phyloP scores from a whole-genome alignment of 805 yeast species.

The Brettanomyces sp. region DNA sequence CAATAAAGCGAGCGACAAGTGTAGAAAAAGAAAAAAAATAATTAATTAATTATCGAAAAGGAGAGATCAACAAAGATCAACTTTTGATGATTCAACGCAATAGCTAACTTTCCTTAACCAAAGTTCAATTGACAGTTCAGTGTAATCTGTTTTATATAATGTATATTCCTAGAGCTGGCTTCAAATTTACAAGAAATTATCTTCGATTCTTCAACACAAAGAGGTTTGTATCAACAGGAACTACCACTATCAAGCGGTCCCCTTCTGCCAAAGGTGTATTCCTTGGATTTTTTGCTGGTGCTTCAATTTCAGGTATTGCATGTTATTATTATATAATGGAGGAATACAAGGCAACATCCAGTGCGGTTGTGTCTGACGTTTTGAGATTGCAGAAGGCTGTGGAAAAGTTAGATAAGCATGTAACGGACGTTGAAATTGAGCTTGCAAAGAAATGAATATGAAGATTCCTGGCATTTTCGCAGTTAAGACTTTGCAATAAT shows the following conservation, averaged over 20 bases:
- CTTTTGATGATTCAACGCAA: too few species aligned
- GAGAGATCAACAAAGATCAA: too few species aligned
- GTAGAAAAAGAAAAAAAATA: too few species aligned
- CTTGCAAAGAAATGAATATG: neutral
- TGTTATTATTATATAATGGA: slow-evolving; percentile 74
- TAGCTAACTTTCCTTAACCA: too few species aligned
- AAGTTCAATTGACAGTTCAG: too few species aligned
- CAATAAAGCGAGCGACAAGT: too few species aligned
- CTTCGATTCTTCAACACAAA: neutral
- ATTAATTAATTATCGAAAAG: too few species aligned
- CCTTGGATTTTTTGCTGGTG: slow-evolving; percentile 74
- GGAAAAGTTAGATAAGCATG: slow-evolving; percentile 57
- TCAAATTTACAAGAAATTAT: neutral
- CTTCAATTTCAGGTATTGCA: slow-evolving; percentile 61
- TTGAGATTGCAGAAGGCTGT: slow-evolving; percentile 61
- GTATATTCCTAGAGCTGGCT: neutral
- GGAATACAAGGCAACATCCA: slow-evolving; percentile 65
- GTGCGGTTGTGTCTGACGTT: slow-evolving; percentile 67
- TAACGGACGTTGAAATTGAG: slow-evolving; percentile 16
- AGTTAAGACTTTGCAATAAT: too few species aligned
- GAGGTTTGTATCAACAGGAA: neutral
- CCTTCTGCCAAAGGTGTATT: slow-evolving; percentile 34
- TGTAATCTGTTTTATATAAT: neutral
- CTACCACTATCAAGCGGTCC: neutral
- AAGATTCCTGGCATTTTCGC: too few species aligned